Conservation (phyloP, 208 protist genomes). For the Trypanosoma melophagium region DNA sequence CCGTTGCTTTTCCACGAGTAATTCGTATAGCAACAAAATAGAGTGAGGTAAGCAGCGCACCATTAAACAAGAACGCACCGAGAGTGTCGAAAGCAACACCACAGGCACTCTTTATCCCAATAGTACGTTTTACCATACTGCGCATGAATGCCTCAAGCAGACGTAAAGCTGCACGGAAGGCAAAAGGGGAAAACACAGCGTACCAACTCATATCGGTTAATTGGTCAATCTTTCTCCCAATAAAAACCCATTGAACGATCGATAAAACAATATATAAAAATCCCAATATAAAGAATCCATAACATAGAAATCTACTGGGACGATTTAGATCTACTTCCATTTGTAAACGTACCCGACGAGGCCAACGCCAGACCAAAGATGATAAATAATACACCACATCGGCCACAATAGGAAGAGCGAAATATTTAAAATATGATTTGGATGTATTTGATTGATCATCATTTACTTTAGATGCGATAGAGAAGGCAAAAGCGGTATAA, state of each 20-base stretch:
- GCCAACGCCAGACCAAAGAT: conserved; percentile 89
- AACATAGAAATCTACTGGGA: conserved; percentile 55
- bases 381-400: conserved; percentile 81
- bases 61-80: conserved; percentile 82
- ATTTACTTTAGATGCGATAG: conserved; percentile 38
- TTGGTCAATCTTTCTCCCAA: conserved; percentile 68
- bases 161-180: conserved; percentile 55
- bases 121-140: conserved; percentile 71
- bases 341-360: conserved; percentile 55
- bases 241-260: conserved; percentile 75
- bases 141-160: conserved; percentile 73
- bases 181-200: conserved; percentile 73
- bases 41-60: conserved; percentile 70
- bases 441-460: conserved; percentile 28
- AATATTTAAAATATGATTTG: conserved; percentile 53
- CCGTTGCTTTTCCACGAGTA: conserved; percentile 42
- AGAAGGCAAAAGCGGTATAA: conserved; percentile 64
- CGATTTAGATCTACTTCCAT: conserved; percentile 72
- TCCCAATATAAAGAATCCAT: conserved; percentile 74
- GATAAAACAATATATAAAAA: conserved; percentile 61
- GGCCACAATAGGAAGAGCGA: conserved; percentile 66
- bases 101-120: conserved; percentile 55
- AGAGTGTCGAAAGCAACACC: conserved; percentile 80
- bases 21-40: conserved; percentile 83
- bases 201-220: conserved; percentile 68